phyloP scores from a whole-genome alignment of 371 early-diverging fungal genomes.

The Lichtheimia ornata region DNA sequence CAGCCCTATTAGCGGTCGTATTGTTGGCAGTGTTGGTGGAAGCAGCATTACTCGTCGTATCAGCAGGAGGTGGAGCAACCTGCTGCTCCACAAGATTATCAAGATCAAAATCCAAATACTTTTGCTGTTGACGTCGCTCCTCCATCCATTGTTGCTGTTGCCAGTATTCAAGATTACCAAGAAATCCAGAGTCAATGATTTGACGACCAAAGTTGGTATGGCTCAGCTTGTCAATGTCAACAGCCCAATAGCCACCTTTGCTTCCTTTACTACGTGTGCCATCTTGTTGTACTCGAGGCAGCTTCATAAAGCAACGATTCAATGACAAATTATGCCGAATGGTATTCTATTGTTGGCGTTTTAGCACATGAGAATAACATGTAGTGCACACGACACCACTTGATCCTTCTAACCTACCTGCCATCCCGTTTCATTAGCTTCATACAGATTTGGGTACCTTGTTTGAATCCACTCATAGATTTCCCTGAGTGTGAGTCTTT shows the following conservation, averaged over 20 bases:
- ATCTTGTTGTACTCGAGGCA: slow-evolving; percentile 56
- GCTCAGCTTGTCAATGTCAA: slow-evolving; percentile 46
- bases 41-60: slow-evolving; percentile 17
- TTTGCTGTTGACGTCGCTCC: slow-evolving; percentile 25
- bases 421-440: slow-evolving; percentile 70
- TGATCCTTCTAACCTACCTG: slow-evolving; percentile 34
- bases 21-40: neutral
- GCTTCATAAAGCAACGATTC: slow-evolving; percentile 71
- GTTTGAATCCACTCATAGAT: slow-evolving; percentile 74
- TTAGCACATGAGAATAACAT: slow-evolving; percentile 27
- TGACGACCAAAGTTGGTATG: slow-evolving; percentile 45
- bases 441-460: slow-evolving; percentile 66
- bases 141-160: slow-evolving; percentile 34
- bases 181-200: slow-evolving; percentile 40
- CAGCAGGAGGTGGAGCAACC: neutral
- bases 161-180: slow-evolving; percentile 42
- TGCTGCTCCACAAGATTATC: slow-evolving; percentile 2
- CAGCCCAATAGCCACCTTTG: slow-evolving; percentile 67
- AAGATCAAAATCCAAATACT: slow-evolving; percentile 7
- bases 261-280: slow-evolving; percentile 33
- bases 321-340: slow-evolving; percentile 82
- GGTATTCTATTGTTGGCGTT: slow-evolving; percentile 47
- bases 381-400: too few species aligned
- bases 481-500: slow-evolving; percentile 64
- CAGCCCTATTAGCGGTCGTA: too few species aligned